Base-by-base conservation (phyloP, 225 moss, liverwort and hornwort genomes). In the Polytrichum commune region DNA sequence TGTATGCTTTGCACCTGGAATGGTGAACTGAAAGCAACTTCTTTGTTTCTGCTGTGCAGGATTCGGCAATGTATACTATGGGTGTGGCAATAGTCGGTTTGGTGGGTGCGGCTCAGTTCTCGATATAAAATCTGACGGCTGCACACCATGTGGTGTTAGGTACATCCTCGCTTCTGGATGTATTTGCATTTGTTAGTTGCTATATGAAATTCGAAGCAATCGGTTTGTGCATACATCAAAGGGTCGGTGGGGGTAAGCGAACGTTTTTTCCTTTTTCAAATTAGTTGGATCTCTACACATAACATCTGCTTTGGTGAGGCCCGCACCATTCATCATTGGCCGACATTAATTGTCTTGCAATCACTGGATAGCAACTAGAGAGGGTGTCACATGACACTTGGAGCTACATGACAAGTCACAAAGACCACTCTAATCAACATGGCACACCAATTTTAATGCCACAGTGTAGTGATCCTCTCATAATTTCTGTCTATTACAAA, bases 61-160 rank as follows among this genome's bases (percentile, higher is more conserved):
- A 64, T 78, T 98, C 55, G 85, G 84, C 55, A 91, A 85, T 78
- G 91, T 95, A 23, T 95, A 84, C 66, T 98, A 93, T 73, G 98
- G 98, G 10, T 98, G 98, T 76, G 74, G 76, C 18, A 98, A 98
- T 68, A 91, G 93, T 70, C 90, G 98, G 70, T 98, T 98, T 65
- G 98, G 98, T 74, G 98, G 98, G 60, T 98, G 98, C 74, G 98
- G 98, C 9, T 98, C 98, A 25, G 77, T 98, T 69, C 70, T 93
- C 60, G 68, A 88, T 54, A 80, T 98, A 54, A 88, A 91, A 75
- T 63, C 76, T 46, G 82, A 88, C 81, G 95, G 95, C 74, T 92
- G 92, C 73, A 88, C 78, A 69, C 85, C 92, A 71, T 98, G 98
- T 77, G 94, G 92, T 64, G 25, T 73, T 38, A 89, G 92, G 94